Evolutionary conservation across 1,284 basidiomycete species (phyloP), one percentile per base, ranked within the genome.

Genomic region (Chiua sp.): DNA sequence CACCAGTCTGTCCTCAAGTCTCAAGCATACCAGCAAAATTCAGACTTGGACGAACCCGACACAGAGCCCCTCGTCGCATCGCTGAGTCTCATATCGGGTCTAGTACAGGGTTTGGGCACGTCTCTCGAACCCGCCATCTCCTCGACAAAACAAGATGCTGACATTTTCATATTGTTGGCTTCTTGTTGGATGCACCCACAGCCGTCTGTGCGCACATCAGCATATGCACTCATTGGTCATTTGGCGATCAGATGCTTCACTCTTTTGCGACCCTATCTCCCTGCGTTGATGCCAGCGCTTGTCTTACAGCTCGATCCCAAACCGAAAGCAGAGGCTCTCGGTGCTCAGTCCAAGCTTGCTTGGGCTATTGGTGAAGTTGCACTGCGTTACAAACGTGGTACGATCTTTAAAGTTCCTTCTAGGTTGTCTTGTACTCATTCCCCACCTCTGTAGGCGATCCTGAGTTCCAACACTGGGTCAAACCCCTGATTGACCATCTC

Each of bases 361-460:
- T 99, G 98, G 98, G 96, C 95, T n/a, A 95, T 97, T 16, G 98
- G 98, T 51, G 98, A 99, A 78, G 94, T 99, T 50, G 94, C 98
- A 12, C 78, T 96, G 65, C 90, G 94, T 55, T 95, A 92, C 72
- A 90, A 91, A 49, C 81, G 85, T 68, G 86, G 91, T 91, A 71
- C 62, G 84, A 72, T 30, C 35, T 61, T 39, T n/a, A 53, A 53
- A 26, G 28, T 28, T 16, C 48, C 48, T 32, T 32, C 16, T 42
- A 50, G 15, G 44, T 53, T 60, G n/a, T 42, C 39, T 32, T 23
- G 32, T 20, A 39, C 52, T 52, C 30, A 55, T 49, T 53, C 55
- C 33, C 20, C 54, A 16, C 23, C 53, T 64, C 55, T 48, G 5
- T 63, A 90, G 87, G 90, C 72, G 91, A 93, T 59, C 81, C 85